Conservation (phyloP, 2,329 filamentous ascomycete genomes). For the Arthrinium phaeospermum region DNA sequence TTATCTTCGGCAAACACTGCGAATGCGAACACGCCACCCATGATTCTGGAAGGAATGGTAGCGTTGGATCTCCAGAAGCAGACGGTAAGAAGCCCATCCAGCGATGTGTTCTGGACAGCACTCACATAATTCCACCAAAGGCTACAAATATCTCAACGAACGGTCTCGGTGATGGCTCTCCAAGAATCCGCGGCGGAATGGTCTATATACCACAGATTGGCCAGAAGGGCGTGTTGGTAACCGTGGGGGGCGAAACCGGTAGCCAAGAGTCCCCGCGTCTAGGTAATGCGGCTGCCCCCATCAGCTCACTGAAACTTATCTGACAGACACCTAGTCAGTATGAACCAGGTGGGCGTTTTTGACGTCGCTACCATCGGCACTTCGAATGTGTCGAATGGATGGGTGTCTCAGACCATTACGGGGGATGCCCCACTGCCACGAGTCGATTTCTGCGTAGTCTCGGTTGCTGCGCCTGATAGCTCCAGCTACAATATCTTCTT, state of each 20-base stretch:
- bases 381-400: slow-evolving; percentile 40
- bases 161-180: slow-evolving; percentile 34
- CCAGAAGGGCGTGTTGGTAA: slow-evolving; percentile 43
- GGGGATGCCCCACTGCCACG: slow-evolving; percentile 47
- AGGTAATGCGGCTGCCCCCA: slow-evolving; percentile 6
- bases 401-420: slow-evolving; percentile 49
- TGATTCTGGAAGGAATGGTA: slow-evolving; percentile 44
- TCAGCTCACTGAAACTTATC: background rate
- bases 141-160: slow-evolving; percentile 45
- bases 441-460: slow-evolving; percentile 50
- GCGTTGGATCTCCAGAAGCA: slow-evolving; percentile 43
- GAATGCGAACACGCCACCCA: background rate
- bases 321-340: slow-evolving; percentile 23
- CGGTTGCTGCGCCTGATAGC: slow-evolving; percentile 48
- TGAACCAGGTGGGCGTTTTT: slow-evolving; percentile 46
- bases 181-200: slow-evolving; percentile 44
- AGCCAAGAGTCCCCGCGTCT: slow-evolving; percentile 21
- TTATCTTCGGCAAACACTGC: slow-evolving; percentile 19
- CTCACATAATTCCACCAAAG: background rate
- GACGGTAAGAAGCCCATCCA: slow-evolving; percentile 24
- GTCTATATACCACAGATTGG: slow-evolving; percentile 43
- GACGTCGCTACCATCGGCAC: slow-evolving; percentile 41
- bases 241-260: slow-evolving; percentile 43
- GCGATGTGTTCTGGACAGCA: background rate
- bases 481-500: slow-evolving; percentile 55